Evolutionary conservation across 768 basidiomycete genomes (phyloP), one percentile per base, ranked within the genome.

Genomic region (Zangia roseola): DNA sequence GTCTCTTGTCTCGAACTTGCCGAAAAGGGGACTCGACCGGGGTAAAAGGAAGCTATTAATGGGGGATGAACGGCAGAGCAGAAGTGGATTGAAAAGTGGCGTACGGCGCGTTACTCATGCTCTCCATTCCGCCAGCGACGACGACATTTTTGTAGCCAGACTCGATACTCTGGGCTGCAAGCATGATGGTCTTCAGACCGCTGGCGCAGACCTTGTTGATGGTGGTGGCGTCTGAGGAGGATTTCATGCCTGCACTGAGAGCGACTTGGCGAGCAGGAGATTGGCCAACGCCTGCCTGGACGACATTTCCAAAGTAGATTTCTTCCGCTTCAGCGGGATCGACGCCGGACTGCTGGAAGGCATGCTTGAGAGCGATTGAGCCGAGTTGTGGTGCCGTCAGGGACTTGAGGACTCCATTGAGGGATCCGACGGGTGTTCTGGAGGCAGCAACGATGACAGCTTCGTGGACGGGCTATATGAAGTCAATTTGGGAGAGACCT

Each of bases 201-300:
- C 91, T 94, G 6, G 97, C 97, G 70, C 97, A 99, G 69, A 99
- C 97, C 75, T 99, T 99, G 83, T 99, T 99, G 75, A 99, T 85
- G 41, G 97, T 99, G 31, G 97, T 98, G 19, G 95, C 94, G 73
- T 99, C 97, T 23, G 95, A 94, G 48, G 78, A 78, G 10, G 84
- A 68, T 54, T 79, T 83, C 64, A 97, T 75, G 55, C 97, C 97
- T n/a, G 94, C 80, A 47, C 73, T 79, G 50, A 99, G 83, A n/a
- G 86, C 93, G 46, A 94, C 97, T 71, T 99, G 97, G 56, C 97
- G 84, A 44, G 97, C 97, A n/a, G 97, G 97, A 10, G 88, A 89
- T 73, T 99, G 97, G 37, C 97, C 97, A 43, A 94, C 91, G 59
- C 94, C 94, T 3, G 93, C 97, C 72, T 97, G 95, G 47, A 98